phyloP scores from a whole-genome alignment of 2,329 filamentous ascomycete species.

The Botryotinia calthae region DNA sequence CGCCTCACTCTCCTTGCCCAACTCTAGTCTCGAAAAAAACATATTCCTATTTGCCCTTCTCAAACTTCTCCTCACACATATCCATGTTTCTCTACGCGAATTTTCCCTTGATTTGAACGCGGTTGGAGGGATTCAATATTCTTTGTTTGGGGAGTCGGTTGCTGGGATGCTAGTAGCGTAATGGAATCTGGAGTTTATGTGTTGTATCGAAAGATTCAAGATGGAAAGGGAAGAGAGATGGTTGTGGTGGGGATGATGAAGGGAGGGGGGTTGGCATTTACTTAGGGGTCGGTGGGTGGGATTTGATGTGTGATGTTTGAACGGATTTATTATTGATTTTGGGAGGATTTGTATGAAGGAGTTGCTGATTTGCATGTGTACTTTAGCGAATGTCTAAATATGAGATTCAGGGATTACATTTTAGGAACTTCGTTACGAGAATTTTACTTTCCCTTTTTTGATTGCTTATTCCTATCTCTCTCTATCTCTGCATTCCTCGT shows the following conservation, averaged over 20 bases:
- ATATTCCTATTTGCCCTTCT: not conserved
- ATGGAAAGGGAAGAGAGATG: not conserved
- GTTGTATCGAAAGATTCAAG: too few species aligned
- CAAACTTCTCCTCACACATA: not conserved
- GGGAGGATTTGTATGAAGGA: not conserved
- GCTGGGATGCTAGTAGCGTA: not conserved
- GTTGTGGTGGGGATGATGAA: not conserved
- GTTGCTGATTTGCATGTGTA: not conserved
- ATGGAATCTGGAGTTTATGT: too few species aligned
- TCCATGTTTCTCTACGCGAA: fast-evolving
- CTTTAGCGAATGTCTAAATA: fast-evolving
- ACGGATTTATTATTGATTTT: not conserved
- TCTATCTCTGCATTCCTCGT: not conserved
- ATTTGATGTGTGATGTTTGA: not conserved
- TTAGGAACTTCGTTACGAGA: not conserved
- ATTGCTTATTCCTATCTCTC: not conserved
- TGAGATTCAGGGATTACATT: not conserved
- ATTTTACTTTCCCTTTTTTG: not conserved
- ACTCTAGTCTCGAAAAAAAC: fast-evolving
- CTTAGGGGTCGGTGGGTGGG: too few species aligned
- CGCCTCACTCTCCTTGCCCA: not conserved
- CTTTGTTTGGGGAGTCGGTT: not conserved
- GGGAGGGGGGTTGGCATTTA: too few species aligned
- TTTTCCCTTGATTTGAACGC: not conserved
- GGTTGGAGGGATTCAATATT: not conserved